These are phyloP conservation scores for Cyberlindnera xylosilytica DNA, from an alignment of 805 yeast genomes.

Conservation along the genomic window DNA sequence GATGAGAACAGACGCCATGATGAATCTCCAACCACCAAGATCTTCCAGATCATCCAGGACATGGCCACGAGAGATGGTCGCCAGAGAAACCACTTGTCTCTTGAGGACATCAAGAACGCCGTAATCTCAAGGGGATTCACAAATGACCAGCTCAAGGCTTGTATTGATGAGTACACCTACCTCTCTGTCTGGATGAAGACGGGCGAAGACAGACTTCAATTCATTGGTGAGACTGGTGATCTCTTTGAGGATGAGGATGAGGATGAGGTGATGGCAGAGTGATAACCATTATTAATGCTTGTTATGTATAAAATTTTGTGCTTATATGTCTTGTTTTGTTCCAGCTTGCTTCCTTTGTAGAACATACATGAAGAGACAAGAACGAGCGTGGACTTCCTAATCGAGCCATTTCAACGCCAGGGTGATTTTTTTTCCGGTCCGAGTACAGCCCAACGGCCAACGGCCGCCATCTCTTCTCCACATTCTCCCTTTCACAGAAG, in stretches of 20 bases:
- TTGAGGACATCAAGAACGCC: slow-evolving; percentile 54
- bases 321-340: not conserved
- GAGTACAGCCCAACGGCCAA: too few relatives aligned
- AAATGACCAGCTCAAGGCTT: slow-evolving; percentile 68
- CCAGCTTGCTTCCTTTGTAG: too few relatives aligned
- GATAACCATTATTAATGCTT: not conserved
- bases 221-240: slow-evolving; percentile 34
- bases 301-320: too few relatives aligned
- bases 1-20: slow-evolving; percentile 49
- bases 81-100: slow-evolving; percentile 33
- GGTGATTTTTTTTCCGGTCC: too few relatives aligned
- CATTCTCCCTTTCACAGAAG: not conserved
- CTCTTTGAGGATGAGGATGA: slow-evolving; percentile 17
- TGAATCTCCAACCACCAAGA: slow-evolving; percentile 66
- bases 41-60: slow-evolving; percentile 66
- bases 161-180: slow-evolving; percentile 69
- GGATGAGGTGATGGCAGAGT: slow-evolving; percentile 14
- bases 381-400: too few relatives aligned
- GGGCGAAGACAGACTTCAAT: slow-evolving; percentile 57
- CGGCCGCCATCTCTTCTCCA: not conserved
- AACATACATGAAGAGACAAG: too few relatives aligned
- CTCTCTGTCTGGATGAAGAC: slow-evolving; percentile 74
- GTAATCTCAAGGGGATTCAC: slow-evolving; percentile 83
- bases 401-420: too few relatives aligned
- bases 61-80: slow-evolving; percentile 42